Conservation (phyloP, 2,329 filamentous ascomycete genomes). For the Penicillium sp. region DNA sequence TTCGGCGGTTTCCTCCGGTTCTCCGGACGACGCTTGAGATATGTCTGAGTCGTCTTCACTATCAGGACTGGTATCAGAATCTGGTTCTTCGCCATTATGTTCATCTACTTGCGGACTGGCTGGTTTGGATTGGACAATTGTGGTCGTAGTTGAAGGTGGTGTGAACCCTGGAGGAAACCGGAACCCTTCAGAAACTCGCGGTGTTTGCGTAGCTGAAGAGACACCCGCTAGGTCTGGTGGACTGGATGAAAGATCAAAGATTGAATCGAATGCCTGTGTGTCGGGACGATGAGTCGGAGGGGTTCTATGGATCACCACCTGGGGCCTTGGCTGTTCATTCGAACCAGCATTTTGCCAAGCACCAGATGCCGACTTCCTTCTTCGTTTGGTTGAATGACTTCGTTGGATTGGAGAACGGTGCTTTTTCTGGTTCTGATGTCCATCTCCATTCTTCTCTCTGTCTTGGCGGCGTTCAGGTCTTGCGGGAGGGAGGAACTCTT, state of each 20-base stretch:
- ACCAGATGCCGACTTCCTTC: slow-evolving; percentile 31
- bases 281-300: slow-evolving; percentile 4
- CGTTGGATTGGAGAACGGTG: slow-evolving; percentile 5
- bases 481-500: slow-evolving; percentile 32
- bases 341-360: slow-evolving; percentile 8
- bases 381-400: slow-evolving; percentile 34
- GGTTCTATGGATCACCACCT: slow-evolving; percentile 30
- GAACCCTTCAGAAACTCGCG: slow-evolving; percentile 28
- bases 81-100: slow-evolving; percentile 13
- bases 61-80: slow-evolving; percentile 14
- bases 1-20: slow-evolving; percentile 21
- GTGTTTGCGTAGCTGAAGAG: slow-evolving; percentile 26
- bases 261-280: slow-evolving; percentile 17
- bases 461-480: slow-evolving; percentile 12
- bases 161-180: slow-evolving; percentile 39
- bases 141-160: slow-evolving; percentile 27
- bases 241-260: slow-evolving; percentile 37
- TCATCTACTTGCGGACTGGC: slow-evolving; percentile 19
- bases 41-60: slow-evolving; percentile 21
- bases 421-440: slow-evolving; percentile 1
- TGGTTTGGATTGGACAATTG: slow-evolving; percentile 23
- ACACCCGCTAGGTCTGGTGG: slow-evolving; percentile 41
- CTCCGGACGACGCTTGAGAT: slow-evolving; percentile 19
- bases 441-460: neutral
- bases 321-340: slow-evolving; percentile 15